These are phyloP conservation scores for Leccinum fibrillosum DNA, from an alignment of 768 basidiomycete genomes.

Conservation along the genomic window DNA sequence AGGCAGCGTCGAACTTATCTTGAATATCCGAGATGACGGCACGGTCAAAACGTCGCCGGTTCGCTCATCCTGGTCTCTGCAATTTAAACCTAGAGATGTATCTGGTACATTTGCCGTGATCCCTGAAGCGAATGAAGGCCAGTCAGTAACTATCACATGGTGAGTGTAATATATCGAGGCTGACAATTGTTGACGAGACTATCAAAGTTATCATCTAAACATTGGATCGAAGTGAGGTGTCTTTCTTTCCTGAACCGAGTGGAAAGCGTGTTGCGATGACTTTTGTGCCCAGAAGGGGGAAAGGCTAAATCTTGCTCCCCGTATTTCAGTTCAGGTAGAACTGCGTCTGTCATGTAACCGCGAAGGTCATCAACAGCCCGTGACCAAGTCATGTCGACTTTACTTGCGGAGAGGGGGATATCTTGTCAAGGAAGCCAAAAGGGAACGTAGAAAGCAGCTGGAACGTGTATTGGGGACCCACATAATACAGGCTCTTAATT, in stretches of 20 bases:
- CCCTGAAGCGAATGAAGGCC: constrained; percentile 16
- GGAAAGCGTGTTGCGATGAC: constrained; percentile 34
- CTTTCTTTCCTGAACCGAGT: constrained; percentile 31
- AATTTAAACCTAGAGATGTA: constrained; percentile 22
- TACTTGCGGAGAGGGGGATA: not conserved
- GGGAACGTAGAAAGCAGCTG: not conserved
- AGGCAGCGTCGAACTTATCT: constrained; percentile 21
- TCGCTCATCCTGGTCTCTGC: constrained; percentile 24
- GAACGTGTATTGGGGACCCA: not conserved
- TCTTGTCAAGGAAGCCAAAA: not conserved
- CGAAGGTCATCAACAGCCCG: constrained; percentile 32
- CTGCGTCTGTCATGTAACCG: constrained; percentile 33
- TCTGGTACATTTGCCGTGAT: constrained; percentile 27
- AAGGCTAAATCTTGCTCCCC: constrained; percentile 14
- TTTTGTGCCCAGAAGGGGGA: constrained; percentile 32
- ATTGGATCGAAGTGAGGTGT: constrained; percentile 30
- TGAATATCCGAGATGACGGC: constrained; percentile 31
- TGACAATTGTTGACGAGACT: constrained; percentile 29
- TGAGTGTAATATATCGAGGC: not conserved
- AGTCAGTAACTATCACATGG: constrained; percentile 2
- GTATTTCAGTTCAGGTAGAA: constrained; percentile 32
- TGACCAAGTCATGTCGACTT: constrained; percentile 22
- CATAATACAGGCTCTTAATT: constrained; percentile 7
- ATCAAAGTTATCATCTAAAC: constrained; percentile 27
- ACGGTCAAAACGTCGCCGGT: constrained; percentile 31